These are phyloP conservation scores for Candida glucosophila DNA, from an alignment of 1,139 yeast species.

Conservation along the genomic window DNA sequence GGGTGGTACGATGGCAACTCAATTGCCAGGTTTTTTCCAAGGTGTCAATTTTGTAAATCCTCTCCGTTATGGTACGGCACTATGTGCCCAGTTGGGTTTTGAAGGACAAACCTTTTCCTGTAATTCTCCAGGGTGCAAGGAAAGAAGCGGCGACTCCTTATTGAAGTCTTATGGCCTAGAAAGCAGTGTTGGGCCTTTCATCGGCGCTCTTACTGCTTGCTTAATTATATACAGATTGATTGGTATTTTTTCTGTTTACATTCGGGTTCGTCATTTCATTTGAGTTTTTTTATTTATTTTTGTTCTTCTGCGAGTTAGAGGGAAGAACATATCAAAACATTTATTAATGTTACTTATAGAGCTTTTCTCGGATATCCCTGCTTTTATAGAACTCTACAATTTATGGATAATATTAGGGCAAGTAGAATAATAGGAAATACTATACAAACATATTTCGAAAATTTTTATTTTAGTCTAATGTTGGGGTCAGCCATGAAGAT, in stretches of 20 bases:
- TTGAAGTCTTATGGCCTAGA: conserved; percentile 25
- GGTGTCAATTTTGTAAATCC: conserved; percentile 73
- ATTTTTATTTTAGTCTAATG: too few relatives aligned
- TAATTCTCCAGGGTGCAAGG: conserved; percentile 16
- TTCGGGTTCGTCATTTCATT: conserved; percentile 18
- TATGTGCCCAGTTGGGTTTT: conserved; percentile 33
- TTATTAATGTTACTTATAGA: too few relatives aligned
- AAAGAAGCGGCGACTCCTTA: conserved; percentile 27
- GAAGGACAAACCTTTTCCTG: conserved; percentile 25
- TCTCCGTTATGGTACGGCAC: conserved; percentile 57
- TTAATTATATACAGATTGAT: conserved; percentile 25
- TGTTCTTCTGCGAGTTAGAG: too few relatives aligned
- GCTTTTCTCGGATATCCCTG: too few relatives aligned
- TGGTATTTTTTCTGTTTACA: conserved; percentile 17
- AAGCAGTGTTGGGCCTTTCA: conserved; percentile 19
- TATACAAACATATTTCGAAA: too few relatives aligned
- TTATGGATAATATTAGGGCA: too few relatives aligned
- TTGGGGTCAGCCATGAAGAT: too few relatives aligned
- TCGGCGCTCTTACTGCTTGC: conserved; percentile 31
- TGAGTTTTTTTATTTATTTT: too few relatives aligned
- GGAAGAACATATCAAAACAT: too few relatives aligned
- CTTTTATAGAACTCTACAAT: too few relatives aligned
- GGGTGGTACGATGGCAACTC: conserved; percentile 81
- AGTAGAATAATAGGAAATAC: too few relatives aligned
- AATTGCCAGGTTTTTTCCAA: conserved; percentile 59